Base-by-base conservation (phyloP, 257 asterid genomes). In the Knoxia roxburghii region DNA sequence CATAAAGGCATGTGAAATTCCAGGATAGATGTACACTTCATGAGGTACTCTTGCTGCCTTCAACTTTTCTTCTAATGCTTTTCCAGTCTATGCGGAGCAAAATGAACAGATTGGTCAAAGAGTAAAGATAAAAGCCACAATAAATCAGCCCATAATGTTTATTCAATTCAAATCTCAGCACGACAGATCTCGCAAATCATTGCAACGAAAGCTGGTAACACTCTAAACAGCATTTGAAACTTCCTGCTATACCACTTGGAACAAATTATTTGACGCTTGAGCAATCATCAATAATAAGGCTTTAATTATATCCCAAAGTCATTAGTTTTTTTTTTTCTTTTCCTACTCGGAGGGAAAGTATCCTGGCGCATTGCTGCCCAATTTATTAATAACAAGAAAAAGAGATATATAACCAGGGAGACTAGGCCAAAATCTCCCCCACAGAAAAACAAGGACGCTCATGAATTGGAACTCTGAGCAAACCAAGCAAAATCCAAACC, bases 1-100 rank as follows among this genome's bases (percentile, higher is more conserved):
- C 99, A 94, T 88, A 56, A 94, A 94, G 61, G 99, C 99, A 70
- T 94, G 99, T 10, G 76, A 82, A 5, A 80, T 17, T 49, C 96
- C 89, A 5, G 97, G 91, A 74, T 90, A 90, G 24, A 94, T 71
- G 81, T 84, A 70, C 17, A 94, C 96, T 77, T 94, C 99, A 21
- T 83, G 80, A 33, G 89, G 90, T 57, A 84, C 89, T 65, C 88
- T 91, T 5, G 96, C 77, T 59, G 81, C 83, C 84, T 87, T 84
- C 55, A 94, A 89, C 83, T 87, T 94, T 75, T 85, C 91, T 78
- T 90, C 96, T 68, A 94, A 67, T 50, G 81, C 87, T 81, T 90
- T 90, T 30, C 75, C 96, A 48, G 97, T 82, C 99, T 94, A 83
- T 17, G 43, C 48, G 48, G 69, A 35, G 57, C 4, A 66, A 71